Evolutionary conservation across 345 rosid species (phyloP).

Genomic region (Linum tenue): DNA sequence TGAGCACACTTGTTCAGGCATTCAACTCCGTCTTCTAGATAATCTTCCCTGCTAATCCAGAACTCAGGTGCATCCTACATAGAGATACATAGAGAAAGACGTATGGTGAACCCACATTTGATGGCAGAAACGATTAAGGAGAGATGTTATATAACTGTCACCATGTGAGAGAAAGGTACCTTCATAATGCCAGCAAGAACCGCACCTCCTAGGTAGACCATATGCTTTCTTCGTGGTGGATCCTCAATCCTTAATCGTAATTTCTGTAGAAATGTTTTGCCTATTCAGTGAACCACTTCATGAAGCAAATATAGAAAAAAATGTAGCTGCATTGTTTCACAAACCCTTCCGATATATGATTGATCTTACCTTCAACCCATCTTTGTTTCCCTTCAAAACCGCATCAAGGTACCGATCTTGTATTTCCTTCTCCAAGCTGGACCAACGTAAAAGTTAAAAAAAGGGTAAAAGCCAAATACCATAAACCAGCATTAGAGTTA

Average conservation of each 20-base stretch:
- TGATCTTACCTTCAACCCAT: slow-evolving; percentile 73
- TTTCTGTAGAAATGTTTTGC: slow-evolving; percentile 38
- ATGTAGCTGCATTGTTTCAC: not conserved
- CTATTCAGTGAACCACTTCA: not conserved
- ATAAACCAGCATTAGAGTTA: not conserved
- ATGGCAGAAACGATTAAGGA: not conserved
- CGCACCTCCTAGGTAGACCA: slow-evolving; percentile 98
- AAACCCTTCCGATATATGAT: not conserved
- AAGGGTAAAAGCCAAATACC: not conserved
- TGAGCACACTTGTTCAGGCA: slow-evolving; percentile 73
- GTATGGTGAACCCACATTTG: slow-evolving; percentile 1
- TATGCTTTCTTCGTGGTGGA: slow-evolving; percentile 96
- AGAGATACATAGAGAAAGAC: slow-evolving; percentile 22
- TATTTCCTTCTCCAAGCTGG: slow-evolving; percentile 90
- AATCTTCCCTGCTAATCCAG: slow-evolving; percentile 93
- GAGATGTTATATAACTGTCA: not conserved
- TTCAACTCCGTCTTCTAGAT: slow-evolving; percentile 71
- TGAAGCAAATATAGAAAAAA: not conserved
- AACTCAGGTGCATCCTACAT: slow-evolving; percentile 93
- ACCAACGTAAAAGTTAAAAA: slow-evolving; percentile 11
- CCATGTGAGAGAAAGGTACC: slow-evolving; percentile 30
- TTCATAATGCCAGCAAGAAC: slow-evolving; percentile 99
- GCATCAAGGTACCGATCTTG: slow-evolving; percentile 76
- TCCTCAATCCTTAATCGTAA: slow-evolving; percentile 80
- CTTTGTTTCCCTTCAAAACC: slow-evolving; percentile 92